phyloP scores from a whole-genome alignment of 2,329 filamentous ascomycete genomes.

The Aspergillus sp. region DNA sequence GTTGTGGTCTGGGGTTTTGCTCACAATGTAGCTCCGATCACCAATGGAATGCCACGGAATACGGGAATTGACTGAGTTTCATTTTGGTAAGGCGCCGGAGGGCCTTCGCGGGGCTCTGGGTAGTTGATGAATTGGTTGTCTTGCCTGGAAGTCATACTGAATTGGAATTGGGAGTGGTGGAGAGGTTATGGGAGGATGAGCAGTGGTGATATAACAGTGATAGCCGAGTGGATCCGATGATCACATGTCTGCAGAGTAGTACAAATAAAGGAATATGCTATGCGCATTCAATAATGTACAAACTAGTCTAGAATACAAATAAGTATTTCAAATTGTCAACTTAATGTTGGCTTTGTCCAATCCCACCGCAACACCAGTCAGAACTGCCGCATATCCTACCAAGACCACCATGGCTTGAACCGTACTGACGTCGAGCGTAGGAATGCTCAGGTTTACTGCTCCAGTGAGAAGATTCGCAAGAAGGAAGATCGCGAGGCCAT shows the following conservation, averaged over 20 bases:
- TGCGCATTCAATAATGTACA: background rate
- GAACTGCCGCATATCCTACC: constrained; percentile 59
- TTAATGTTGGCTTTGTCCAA: constrained; percentile 35
- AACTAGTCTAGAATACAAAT: background rate
- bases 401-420: constrained; percentile 65
- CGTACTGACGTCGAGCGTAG: constrained; percentile 66
- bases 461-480: constrained; percentile 86
- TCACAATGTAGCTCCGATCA: constrained; percentile 57
- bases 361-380: constrained; percentile 58
- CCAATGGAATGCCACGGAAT: constrained; percentile 59
- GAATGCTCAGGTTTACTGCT: constrained; percentile 76
- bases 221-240: background rate
- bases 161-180: constrained; percentile 1
- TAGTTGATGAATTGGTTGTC: constrained; percentile 27
- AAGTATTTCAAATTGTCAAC: constrained; percentile 13
- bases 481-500: constrained; percentile 78
- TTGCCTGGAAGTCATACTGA: constrained; percentile 14
- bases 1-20: constrained; percentile 15
- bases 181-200: background rate
- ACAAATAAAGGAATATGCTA: no score
- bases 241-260: constrained; percentile 1
- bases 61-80: constrained; percentile 60
- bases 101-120: constrained; percentile 34
- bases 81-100: constrained; percentile 40
- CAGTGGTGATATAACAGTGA: background rate